These are phyloP conservation scores for Melampsora americana DNA, from an alignment of 1,284 basidiomycete genomes.

Conservation along the genomic window DNA sequence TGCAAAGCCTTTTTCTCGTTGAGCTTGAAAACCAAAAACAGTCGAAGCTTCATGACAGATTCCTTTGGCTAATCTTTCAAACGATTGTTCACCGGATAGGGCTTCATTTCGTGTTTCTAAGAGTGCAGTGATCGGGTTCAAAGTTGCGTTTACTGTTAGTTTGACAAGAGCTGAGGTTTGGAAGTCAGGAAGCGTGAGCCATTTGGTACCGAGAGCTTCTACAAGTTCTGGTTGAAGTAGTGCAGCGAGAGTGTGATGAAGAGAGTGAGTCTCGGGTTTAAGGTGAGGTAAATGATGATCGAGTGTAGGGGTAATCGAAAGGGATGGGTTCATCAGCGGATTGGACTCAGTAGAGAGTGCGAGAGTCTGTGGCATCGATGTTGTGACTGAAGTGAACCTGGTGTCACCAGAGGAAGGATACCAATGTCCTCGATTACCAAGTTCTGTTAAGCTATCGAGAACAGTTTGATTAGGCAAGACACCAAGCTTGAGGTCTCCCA, in stretches of 20 bases:
- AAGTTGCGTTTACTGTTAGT: conserved; percentile 75
- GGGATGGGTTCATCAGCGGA: conserved; percentile 48
- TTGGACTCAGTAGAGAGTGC: conserved; percentile 46
- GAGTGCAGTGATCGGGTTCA: conserved; percentile 84
- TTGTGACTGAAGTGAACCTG: conserved; percentile 49
- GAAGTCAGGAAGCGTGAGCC: conserved; percentile 69
- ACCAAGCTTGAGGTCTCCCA: conserved; percentile 72
- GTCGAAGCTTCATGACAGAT: conserved; percentile 49
- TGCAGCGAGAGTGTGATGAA: conserved; percentile 68
- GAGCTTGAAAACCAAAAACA: conserved; percentile 49
- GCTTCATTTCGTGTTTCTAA: conserved; percentile 77
- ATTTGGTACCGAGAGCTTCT: conserved; percentile 55
- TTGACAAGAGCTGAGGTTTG: conserved; percentile 74
- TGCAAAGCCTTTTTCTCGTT: conserved; percentile 23
- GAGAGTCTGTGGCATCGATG: conserved; percentile 39
- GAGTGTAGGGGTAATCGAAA: conserved; percentile 55
- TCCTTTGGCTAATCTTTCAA: conserved; percentile 45
- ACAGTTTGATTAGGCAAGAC: conserved; percentile 67
- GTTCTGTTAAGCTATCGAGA: conserved; percentile 49
- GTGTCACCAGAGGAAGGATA: conserved; percentile 51
- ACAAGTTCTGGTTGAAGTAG: conserved; percentile 62
- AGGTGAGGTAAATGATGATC: conserved; percentile 60
- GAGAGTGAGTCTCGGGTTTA: conserved; percentile 55
- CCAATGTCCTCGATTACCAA: conserved; percentile 50
- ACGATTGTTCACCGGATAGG: conserved; percentile 52